Evolutionary conservation across 108 stramenopile genomes (phyloP).

Genomic region (Epithemia pelagica): DNA sequence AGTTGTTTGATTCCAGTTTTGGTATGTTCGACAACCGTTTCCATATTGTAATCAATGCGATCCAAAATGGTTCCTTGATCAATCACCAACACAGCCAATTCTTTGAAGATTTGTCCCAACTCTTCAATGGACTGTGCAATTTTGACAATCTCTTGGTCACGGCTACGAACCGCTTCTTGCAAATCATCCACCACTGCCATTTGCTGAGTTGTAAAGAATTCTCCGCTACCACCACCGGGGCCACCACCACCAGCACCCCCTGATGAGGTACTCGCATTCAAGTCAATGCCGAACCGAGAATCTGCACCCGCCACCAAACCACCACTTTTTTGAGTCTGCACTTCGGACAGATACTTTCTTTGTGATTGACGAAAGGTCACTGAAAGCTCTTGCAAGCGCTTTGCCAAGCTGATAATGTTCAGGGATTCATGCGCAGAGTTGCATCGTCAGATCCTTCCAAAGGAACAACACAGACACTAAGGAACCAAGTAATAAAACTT

Average conservation of each 20-base stretch:
- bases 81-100: conserved; percentile 98
- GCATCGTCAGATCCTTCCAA: not conserved
- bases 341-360: conserved; percentile 89
- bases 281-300: conserved; percentile 66
- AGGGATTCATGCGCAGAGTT: not conserved
- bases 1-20: conserved; percentile 95
- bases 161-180: conserved; percentile 67
- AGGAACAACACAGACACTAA: too few species aligned
- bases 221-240: conserved; percentile 15
- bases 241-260: conserved; percentile 27
- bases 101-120: conserved; percentile 96
- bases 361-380: conserved; percentile 89
- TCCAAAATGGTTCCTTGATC: conserved; percentile 99
- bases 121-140: conserved; percentile 98
- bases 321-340: conserved; percentile 86
- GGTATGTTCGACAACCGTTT: conserved; percentile 97
- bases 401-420: conserved; percentile 68
- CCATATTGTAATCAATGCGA: conserved; percentile 99
- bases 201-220: conserved; percentile 70
- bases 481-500: conserved; percentile 13
- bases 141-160: conserved; percentile 87
- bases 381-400: conserved; percentile 88
- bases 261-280: conserved; percentile 46
- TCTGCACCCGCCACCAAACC: conserved; percentile 48
- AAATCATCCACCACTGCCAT: conserved; percentile 82